Conservation (phyloP, 129 eudicot genomes). For the Smallanthus sonchifolius region DNA sequence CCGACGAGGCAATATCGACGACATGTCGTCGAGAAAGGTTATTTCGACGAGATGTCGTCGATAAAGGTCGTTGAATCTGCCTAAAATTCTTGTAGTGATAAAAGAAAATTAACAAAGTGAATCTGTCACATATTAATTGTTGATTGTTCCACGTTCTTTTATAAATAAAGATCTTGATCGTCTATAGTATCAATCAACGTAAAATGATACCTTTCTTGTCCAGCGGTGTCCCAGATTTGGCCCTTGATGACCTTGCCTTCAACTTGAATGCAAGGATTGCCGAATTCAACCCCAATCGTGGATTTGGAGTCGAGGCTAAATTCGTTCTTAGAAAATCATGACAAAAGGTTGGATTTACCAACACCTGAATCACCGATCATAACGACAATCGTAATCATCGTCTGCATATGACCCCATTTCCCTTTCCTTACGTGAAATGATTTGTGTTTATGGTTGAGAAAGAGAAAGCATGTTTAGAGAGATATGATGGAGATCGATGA, state of each 20-base stretch:
- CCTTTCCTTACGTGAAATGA: not conserved
- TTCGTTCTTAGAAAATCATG: not conserved
- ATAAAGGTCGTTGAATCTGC: no score
- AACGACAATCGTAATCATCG: not conserved
- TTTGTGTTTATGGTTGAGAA: not conserved
- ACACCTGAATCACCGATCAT: not conserved
- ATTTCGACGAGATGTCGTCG: no score
- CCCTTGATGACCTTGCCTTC: not conserved
- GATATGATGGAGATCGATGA: not conserved
- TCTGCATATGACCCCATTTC: not conserved
- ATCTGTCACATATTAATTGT: not conserved
- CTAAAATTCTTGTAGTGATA: no score
- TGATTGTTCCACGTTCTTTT: not conserved
- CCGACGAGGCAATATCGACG: no score
- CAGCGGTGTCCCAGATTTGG: not conserved
- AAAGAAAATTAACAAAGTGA: no score
- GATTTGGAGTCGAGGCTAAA: not conserved
- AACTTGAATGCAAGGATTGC: not conserved
- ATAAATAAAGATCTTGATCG: not conserved
- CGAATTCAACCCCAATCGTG: not conserved
- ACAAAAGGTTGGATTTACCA: not conserved
- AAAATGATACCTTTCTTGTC: not conserved
- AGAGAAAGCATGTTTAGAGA: no score
- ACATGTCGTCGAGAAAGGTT: no score
- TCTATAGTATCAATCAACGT: not conserved